Base-by-base conservation (phyloP, 257 asterid species). In the Mentha longifolia region DNA sequence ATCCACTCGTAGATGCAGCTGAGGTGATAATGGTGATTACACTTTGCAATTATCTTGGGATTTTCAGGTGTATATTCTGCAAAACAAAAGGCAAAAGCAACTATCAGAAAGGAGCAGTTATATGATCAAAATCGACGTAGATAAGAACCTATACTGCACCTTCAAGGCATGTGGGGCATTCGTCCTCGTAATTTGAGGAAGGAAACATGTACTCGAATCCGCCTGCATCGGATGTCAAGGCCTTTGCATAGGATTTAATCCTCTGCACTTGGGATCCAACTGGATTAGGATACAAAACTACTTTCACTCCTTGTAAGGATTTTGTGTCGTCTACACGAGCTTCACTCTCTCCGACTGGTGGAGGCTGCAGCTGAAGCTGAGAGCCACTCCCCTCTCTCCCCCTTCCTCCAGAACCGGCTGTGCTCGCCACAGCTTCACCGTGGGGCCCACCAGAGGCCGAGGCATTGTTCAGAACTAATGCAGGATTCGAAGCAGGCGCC, bases 1-100 rank as follows among this genome's bases (percentile, higher is more conserved):
- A 81, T 77, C 96, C 96, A 89, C 73, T 89, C 96, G 2, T 81
- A 89, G 68, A 89, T 87, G 65, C 95, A 87, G 33, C 89, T 28
- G 37, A 89, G 92, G 67, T 89, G 95, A 83, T 61, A 89, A 74
- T 87, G 91, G 78, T 87, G 95, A 57, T 69, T 68, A 56, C 92
- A 87, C 33, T 86, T 67, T n/a, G 85, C 46, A 4, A 10, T 7
- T 67, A 83, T 87, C 80, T 77, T 84, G 8, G 96, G 92, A 67
- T 89, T 86, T 68, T 86, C 91, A n/a, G 37, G 49, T 3, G 78
- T 76, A 73, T 83, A 87, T 59, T 87, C 92, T 89, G 89, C 28
- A 20, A 50, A 15, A 45, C 22, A 49, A 9, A 10, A 0, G n/a
- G 10, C n/a, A 7, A 13, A 42, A 35, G 39, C 39, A 35, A 33